Base-by-base conservation (phyloP, 805 yeast species). In the Ogataea pignaliae region DNA sequence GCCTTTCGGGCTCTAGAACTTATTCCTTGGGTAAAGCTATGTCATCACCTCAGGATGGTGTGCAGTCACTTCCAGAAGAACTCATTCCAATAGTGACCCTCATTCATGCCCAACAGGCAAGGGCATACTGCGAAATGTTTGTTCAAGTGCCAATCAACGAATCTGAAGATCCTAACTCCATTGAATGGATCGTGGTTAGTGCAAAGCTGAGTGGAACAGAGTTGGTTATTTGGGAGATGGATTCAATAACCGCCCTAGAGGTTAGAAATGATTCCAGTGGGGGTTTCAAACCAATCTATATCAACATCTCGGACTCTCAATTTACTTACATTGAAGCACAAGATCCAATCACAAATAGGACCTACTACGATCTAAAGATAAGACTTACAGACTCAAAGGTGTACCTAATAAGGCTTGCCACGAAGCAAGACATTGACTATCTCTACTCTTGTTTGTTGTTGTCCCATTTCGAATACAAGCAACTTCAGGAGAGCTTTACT, bases 61-160 rank as follows among this genome's bases (percentile, higher is more conserved):
- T 48, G 34, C 31, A 52, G 3, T 40, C 48, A 61, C 58, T 70
- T 14, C 85, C 89, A 0, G 77, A 78, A 13, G 91, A 86, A 57
- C 69, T 88, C 57, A 64, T 79, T 13, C 95, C 96, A 0, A 73
- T 85, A 10, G 75, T 87, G 33, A 81, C 87, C 16, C 70, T 88
- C 51, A 69, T 85, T 43, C 76, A 77, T 37, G 81, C 89, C 15
- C 95, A 88, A 57, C 78, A 79, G 48, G 72, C 79, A 18, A 71
- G 95, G 39, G 70, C 77, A 8, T 87, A 88, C 60, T 71, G 68
- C 37, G 76, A 72, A 47, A 50, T 55, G 53, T 45, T 40, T 40
- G 60, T 56, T 13, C 53, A 54, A 37, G 56, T 61, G n/a, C 63
- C 60, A 9, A 28, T 46, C 21, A 34, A 36, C n/a, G 50, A 43